Evolutionary conservation across 2,329 filamentous ascomycete species (phyloP).

Genomic region (Neurospora crassa): DNA sequence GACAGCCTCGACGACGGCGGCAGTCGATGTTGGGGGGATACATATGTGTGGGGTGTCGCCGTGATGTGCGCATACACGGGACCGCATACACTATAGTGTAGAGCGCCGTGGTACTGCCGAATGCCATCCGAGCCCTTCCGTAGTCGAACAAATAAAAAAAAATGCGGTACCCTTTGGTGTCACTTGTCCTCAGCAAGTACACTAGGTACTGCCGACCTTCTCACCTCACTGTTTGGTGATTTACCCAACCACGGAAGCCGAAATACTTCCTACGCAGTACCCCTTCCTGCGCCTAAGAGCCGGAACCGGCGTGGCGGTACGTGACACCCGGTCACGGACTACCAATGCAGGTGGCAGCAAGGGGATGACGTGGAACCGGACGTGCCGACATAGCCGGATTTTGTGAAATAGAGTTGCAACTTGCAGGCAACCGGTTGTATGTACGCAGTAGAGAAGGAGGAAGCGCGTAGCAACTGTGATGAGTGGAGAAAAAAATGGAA

Average conservation of each 20-base stretch:
- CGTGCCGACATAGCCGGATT: background rate
- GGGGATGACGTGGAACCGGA: background rate
- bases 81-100: background rate
- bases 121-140: background rate
- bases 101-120: background rate
- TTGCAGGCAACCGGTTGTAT: background rate
- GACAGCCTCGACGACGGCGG: background rate
- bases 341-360: background rate
- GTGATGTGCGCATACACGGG: background rate
- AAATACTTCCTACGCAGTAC: background rate
- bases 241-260: background rate
- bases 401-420: background rate
- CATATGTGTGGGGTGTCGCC: background rate
- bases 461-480: background rate
- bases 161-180: background rate
- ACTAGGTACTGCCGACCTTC: background rate
- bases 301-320: background rate
- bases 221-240: background rate
- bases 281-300: background rate
- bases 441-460: background rate
- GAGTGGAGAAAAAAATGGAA: background rate
- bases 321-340: background rate
- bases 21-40: background rate
- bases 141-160: background rate
- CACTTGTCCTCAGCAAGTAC: background rate